These are phyloP conservation scores for Cryptococcus amylolentus DNA, from an alignment of 1,284 basidiomycete genomes.

Conservation along the genomic window DNA sequence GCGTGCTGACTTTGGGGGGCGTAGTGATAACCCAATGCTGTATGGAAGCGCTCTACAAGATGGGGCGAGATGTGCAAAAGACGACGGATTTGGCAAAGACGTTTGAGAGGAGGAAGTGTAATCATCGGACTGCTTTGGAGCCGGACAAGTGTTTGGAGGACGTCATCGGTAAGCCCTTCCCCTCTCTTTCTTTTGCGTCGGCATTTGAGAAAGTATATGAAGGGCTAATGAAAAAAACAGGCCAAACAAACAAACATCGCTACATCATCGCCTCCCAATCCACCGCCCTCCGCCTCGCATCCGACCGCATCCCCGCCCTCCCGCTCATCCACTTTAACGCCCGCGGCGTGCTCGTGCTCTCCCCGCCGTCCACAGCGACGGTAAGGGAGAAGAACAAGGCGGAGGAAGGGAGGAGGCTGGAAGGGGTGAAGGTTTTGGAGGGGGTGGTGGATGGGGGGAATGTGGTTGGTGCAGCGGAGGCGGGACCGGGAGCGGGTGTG, in stretches of 20 bases:
- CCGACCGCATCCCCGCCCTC: constrained; percentile 71
- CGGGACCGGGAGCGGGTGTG: constrained; percentile 42
- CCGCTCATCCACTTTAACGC: constrained; percentile 80
- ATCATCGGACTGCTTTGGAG: constrained; percentile 76
- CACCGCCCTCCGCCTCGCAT: constrained; percentile 60
- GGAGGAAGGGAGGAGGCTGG: constrained; percentile 46
- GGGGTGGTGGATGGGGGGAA: constrained; percentile 41
- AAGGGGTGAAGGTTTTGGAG: constrained; percentile 32
- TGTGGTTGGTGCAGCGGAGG: constrained; percentile 55
- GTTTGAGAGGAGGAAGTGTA: constrained; percentile 90
- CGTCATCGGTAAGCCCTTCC: constrained; percentile 67
- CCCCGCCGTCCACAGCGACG: constrained; percentile 76
- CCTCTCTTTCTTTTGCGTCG: not conserved
- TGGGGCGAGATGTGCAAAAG: constrained; percentile 65
- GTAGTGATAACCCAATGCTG: constrained; percentile 96
- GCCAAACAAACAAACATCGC: constrained; percentile 81
- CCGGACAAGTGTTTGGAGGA: constrained; percentile 78
- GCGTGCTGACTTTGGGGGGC: not conserved
- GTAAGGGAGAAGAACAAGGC: constrained; percentile 64
- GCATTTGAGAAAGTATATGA: not conserved
- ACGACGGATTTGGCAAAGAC: constrained; percentile 83
- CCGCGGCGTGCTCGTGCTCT: constrained; percentile 84
- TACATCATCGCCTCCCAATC: constrained; percentile 83
- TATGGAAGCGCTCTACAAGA: constrained; percentile 81
- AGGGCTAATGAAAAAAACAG: constrained; percentile 34